These are phyloP conservation scores for Pestalotiopsis sp. DNA, from an alignment of 2,329 filamentous ascomycete species.

Conservation along the genomic window DNA sequence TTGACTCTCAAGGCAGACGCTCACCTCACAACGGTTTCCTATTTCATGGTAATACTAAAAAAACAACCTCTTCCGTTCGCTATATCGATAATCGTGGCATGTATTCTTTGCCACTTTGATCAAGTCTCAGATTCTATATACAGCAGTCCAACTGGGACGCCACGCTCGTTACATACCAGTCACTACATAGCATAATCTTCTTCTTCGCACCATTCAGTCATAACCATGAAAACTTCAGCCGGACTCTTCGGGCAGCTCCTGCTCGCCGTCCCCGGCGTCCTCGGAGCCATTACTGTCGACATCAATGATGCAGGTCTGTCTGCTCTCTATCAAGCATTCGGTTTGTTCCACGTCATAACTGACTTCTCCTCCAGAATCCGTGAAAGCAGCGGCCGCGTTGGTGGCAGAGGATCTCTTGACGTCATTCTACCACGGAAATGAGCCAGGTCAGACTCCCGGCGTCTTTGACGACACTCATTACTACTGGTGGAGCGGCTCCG, in stretches of 20 bases:
- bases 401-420: slow-evolving; percentile 30
- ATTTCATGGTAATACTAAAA: too few relatives aligned
- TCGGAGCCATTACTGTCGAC: slow-evolving; percentile 2
- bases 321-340: neutral
- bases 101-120: too few relatives aligned
- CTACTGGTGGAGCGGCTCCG: slow-evolving; percentile 55
- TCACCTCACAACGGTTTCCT: too few relatives aligned
- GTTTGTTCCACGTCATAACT: slow-evolving; percentile 2
- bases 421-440: slow-evolving; percentile 25
- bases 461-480: slow-evolving; percentile 30
- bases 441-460: slow-evolving; percentile 22
- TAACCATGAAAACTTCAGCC: neutral
- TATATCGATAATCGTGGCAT: too few relatives aligned
- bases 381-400: slow-evolving; percentile 26
- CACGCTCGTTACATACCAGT: neutral
- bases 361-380: slow-evolving; percentile 21
- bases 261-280: neutral
- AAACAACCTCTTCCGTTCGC: too few relatives aligned
- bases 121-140: too few relatives aligned
- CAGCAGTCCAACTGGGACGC: too few relatives aligned
- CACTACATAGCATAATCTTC: neutral
- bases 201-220: neutral
- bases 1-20: too few relatives aligned
- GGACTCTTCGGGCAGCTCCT: neutral
- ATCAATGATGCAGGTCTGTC: neutral